Conservation (phyloP, 345 rosid genomes). For the Noccaea bulbosa region DNA sequence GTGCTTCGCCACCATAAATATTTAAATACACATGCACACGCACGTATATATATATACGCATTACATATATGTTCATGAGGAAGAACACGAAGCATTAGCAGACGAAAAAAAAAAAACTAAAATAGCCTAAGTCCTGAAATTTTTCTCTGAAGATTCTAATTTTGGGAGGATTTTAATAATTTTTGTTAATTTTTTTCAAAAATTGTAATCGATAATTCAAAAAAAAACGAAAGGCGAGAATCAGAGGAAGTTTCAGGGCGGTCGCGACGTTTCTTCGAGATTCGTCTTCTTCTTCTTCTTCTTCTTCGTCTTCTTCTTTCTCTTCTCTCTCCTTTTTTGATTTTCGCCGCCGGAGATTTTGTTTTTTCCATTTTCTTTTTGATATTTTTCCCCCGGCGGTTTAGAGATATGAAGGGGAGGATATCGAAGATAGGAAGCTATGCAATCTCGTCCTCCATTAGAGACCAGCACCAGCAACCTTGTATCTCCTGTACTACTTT, state of each 20-base stretch:
- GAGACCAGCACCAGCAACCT: constrained; percentile 68
- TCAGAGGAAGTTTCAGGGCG: constrained; percentile 39
- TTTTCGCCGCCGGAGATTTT: constrained; percentile 41
- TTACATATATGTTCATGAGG: constrained; percentile 11
- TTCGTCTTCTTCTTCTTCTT: constrained; percentile 24
- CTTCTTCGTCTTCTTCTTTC: neutral
- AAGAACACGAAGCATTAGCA: constrained; percentile 2
- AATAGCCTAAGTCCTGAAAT: constrained; percentile 25
- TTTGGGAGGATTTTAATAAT: constrained; percentile 1
- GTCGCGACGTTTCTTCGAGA: constrained; percentile 40
- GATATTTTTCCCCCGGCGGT: constrained; percentile 26
- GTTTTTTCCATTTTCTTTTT: neutral
- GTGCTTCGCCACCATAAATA: constrained; percentile 31
- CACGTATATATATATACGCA: constrained; percentile 8
- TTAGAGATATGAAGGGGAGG: constrained; percentile 54
- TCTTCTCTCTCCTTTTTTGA: constrained; percentile 6
- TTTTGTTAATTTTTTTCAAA: constrained; percentile 3
- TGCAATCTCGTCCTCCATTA: constrained; percentile 80
- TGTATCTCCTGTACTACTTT: constrained; percentile 86
- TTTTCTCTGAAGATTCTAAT: constrained; percentile 27
- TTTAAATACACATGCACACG: constrained; percentile 31
- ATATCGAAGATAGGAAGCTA: constrained; percentile 82
- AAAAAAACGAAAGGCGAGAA: constrained; percentile 17
- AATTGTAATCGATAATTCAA: constrained; percentile 4
- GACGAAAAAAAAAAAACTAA: neutral